phyloP scores from a whole-genome alignment of 768 basidiomycete genomes.

The Scleroderma bovista region DNA sequence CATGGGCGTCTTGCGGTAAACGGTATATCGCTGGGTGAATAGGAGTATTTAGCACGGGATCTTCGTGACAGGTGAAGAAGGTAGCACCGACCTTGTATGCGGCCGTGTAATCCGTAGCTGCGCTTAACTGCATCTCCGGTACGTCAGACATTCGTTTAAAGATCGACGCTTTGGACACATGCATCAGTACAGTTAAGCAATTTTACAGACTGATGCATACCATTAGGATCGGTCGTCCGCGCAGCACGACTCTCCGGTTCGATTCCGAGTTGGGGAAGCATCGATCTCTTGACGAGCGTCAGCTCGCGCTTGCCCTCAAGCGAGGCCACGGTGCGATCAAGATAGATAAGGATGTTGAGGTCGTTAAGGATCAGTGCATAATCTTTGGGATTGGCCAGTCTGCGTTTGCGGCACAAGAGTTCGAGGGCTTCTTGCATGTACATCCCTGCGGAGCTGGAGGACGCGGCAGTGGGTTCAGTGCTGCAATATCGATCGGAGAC shows the following conservation, averaged over 20 bases:
- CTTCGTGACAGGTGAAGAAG: background rate
- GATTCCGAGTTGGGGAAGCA: conserved; percentile 67
- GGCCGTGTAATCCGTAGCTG: conserved; percentile 71
- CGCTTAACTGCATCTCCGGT: conserved; percentile 46
- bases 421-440: conserved; percentile 97
- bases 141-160: conserved; percentile 82
- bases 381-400: conserved; percentile 63
- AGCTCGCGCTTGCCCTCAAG: conserved; percentile 84
- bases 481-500: background rate
- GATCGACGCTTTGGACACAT: conserved; percentile 64
- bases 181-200: background rate
- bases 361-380: conserved; percentile 71
- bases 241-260: conserved; percentile 60
- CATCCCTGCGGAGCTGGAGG: conserved; percentile 74
- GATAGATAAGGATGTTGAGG: conserved; percentile 72
- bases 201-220: conserved; percentile 34
- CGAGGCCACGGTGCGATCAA: conserved; percentile 95
- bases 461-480: background rate
- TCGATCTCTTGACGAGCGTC: conserved; percentile 71
- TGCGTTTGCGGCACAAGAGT: conserved; percentile 66
- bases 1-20: conserved; percentile 95
- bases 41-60: background rate
- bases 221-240: conserved; percentile 87
- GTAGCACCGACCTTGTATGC: conserved; percentile 69
- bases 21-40: conserved; percentile 68